These are phyloP conservation scores for Cyberlindnera euphorbiiphila DNA, from an alignment of 805 yeast species.

Conservation along the genomic window DNA sequence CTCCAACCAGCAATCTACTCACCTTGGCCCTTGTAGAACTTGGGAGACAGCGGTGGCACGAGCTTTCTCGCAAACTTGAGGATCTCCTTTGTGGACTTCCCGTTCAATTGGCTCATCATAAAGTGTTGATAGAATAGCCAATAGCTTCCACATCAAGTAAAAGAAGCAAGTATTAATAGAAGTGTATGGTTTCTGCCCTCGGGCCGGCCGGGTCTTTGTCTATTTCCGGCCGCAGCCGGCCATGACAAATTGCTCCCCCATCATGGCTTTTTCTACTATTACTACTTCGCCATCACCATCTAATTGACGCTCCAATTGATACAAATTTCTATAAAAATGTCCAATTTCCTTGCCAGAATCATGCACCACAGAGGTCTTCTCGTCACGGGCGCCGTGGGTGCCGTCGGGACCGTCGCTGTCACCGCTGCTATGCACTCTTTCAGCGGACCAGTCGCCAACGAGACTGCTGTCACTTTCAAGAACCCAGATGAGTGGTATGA, in stretches of 20 bases:
- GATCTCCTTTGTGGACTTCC: constrained; percentile 33
- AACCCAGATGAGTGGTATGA: constrained; percentile 73
- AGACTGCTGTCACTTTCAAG: constrained; percentile 45
- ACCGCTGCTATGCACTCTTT: constrained; percentile 29
- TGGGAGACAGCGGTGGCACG: constrained; percentile 71
- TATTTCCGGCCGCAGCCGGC: too few species aligned
- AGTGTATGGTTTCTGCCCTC: too few species aligned
- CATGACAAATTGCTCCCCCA: too few species aligned
- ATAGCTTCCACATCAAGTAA: constrained; percentile 2
- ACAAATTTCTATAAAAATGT: constrained; percentile 17
- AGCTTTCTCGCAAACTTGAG: constrained; percentile 47
- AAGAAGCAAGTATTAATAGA: not conserved
- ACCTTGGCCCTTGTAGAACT: constrained; percentile 84
- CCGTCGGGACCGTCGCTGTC: constrained; percentile 46
- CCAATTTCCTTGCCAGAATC: constrained; percentile 27
- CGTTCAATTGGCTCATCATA: constrained; percentile 14
- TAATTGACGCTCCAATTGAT: not conserved
- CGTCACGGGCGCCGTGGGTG: constrained; percentile 40
- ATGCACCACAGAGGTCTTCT: constrained; percentile 16
- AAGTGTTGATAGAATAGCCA: not conserved
- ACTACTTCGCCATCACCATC: too few species aligned
- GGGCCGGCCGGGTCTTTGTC: too few species aligned
- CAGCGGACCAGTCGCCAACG: constrained; percentile 30
- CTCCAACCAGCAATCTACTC: constrained; percentile 44
- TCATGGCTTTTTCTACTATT: too few species aligned